These are phyloP conservation scores for Rhodotorula kratochvilovae DNA, from an alignment of 768 basidiomycete genomes.

Conservation along the genomic window DNA sequence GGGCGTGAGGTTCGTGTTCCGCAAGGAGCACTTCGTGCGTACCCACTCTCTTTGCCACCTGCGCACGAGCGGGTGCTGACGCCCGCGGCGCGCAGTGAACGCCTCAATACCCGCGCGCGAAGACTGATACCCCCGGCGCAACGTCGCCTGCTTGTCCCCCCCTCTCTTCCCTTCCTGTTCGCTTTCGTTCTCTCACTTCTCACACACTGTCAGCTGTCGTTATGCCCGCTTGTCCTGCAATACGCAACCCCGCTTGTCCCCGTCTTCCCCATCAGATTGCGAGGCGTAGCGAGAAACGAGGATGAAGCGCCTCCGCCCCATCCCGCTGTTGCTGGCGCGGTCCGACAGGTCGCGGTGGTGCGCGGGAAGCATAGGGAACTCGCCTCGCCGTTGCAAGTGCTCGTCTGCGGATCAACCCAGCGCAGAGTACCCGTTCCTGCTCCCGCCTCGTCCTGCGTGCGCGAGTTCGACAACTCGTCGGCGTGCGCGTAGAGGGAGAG, in stretches of 20 bases:
- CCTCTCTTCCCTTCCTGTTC: no score
- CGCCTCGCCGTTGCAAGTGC: not conserved
- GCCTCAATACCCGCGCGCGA: no score
- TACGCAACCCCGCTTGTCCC: not conserved
- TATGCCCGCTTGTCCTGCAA: not conserved
- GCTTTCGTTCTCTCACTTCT: not conserved
- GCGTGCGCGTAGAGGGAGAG: not conserved
- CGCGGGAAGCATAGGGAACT: not conserved
- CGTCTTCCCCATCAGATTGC: no score
- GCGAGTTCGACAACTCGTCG: no score
- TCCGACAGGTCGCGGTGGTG: no score
- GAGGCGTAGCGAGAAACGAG: no score
- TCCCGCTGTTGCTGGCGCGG: no score
- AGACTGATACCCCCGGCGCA: no score
- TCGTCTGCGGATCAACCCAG: not conserved
- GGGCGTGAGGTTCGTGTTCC: constrained; percentile 67
- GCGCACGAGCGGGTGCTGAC: no score
- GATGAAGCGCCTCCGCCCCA: no score
- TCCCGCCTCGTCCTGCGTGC: constrained; percentile 11
- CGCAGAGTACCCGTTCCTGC: constrained; percentile 16
- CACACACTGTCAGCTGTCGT: no score
- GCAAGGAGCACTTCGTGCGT: constrained; percentile 59
- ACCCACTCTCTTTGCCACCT: not conserved
- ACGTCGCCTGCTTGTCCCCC: no score
- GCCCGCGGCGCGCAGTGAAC: not conserved